Percentiles rank a stretch among this genome's conserved stretches.
Evolutionary conservation across 1,284 basidiomycete species (phyloP).

Genomic region (Heterobasidion irregulare): DNA sequence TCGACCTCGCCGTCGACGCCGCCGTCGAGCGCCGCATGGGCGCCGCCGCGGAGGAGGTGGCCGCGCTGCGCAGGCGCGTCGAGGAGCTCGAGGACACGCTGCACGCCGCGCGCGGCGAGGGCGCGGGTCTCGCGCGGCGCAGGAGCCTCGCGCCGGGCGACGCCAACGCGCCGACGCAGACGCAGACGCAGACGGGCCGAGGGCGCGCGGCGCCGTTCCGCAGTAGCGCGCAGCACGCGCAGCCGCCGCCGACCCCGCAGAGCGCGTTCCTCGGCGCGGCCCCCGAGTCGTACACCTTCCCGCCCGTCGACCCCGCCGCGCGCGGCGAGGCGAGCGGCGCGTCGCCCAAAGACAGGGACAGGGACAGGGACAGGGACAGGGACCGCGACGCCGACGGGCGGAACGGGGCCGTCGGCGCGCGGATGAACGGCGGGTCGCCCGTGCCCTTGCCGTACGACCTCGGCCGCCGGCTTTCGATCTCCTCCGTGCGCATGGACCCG

Average conservation of each 20-base stretch:
- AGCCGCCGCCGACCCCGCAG: constrained; percentile 17
- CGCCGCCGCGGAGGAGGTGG: constrained; percentile 49
- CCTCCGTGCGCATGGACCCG: constrained; percentile 39
- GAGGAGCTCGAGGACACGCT: constrained; percentile 23
- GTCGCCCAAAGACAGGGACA: neutral
- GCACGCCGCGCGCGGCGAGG: constrained; percentile 11
- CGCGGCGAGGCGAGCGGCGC: neutral
- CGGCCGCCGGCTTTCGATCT: constrained; percentile 36
- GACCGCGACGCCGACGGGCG: neutral
- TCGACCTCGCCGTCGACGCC: constrained; percentile 47
- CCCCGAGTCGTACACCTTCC: constrained; percentile 41
- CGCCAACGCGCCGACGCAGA: constrained; percentile 1
- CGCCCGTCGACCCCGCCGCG: constrained; percentile 21
- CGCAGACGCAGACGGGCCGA: constrained; percentile 16
- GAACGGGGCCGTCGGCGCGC: neutral
- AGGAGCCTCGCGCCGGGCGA: constrained; percentile 10
- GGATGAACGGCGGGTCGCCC: neutral
- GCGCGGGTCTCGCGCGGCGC: constrained; percentile 8
- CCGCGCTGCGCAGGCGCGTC: constrained; percentile 39
- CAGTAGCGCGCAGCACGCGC: constrained; percentile 27
- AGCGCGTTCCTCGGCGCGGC: constrained; percentile 15
- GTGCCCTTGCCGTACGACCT: constrained; percentile 41
- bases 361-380: neutral
- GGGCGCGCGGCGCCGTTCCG: constrained; percentile 1
- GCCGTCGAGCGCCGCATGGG: constrained; percentile 50